These are phyloP conservation scores for Vigna trinervia DNA, from an alignment of 306 rosid genomes.

Conservation along the genomic window DNA sequence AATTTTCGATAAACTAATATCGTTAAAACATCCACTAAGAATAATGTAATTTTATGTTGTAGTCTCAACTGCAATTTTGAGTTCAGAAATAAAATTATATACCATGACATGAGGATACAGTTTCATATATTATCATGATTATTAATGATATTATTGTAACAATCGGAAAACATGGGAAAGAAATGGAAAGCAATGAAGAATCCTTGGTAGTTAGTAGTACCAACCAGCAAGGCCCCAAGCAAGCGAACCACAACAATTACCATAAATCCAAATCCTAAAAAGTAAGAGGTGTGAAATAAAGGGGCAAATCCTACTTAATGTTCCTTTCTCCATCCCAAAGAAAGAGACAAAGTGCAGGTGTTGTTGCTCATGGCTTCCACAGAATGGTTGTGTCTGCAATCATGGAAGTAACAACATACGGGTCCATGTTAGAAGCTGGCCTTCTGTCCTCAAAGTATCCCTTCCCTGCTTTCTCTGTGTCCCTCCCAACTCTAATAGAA, in stretches of 20 bases:
- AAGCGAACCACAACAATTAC: neutral
- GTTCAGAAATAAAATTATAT: too few relatives aligned
- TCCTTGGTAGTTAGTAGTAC: constrained; percentile 13
- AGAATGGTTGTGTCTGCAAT: constrained; percentile 90
- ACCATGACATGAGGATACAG: too few relatives aligned
- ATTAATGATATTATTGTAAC: constrained; percentile 49
- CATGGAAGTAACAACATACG: constrained; percentile 94
- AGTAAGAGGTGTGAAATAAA: neutral
- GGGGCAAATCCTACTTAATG: neutral
- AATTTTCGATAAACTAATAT: too few relatives aligned
- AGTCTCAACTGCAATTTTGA: too few relatives aligned
- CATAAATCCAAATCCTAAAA: constrained; percentile 30
- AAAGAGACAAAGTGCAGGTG: constrained; percentile 9
- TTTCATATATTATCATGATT: neutral
- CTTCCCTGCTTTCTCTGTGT: constrained; percentile 91
- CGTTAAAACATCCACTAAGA: neutral
- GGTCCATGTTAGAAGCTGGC: constrained; percentile 99
- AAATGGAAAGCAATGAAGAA: constrained; percentile 33
- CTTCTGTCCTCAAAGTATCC: constrained; percentile 97
- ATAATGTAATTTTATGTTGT: too few relatives aligned
- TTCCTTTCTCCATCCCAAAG: constrained; percentile 3
- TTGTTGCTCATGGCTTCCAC: constrained; percentile 66
- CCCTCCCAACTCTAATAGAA: constrained; percentile 91
- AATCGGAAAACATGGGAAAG: constrained; percentile 2
- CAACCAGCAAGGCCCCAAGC: constrained; percentile 27